Percentiles rank a stretch among this genome's conserved stretches.
phyloP scores from a whole-genome alignment of 768 basidiomycete genomes.

The Suillus americanus region DNA sequence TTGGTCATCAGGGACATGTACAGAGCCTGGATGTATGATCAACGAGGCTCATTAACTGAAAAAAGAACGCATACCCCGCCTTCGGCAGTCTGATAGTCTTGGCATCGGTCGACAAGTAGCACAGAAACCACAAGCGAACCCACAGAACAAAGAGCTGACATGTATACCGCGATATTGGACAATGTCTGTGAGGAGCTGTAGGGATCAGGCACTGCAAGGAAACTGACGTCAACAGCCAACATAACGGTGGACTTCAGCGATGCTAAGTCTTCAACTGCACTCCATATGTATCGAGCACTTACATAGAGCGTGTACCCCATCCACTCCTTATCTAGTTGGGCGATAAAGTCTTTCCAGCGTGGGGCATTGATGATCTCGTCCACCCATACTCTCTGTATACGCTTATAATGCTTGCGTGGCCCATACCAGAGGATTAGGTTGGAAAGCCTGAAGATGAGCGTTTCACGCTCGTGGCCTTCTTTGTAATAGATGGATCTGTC shows the following conservation, averaged over 20 bases:
- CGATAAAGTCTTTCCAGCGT: conserved; percentile 43
- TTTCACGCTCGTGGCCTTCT: conserved; percentile 18
- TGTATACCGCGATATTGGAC: conserved; percentile 33
- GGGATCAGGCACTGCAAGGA: conserved; percentile 44
- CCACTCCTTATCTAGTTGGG: conserved; percentile 46
- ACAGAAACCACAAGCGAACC: conserved; percentile 36
- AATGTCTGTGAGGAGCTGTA: conserved; percentile 9
- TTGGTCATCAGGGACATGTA: conserved; percentile 23
- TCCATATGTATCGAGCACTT: not conserved
- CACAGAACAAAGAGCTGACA: conserved; percentile 36
- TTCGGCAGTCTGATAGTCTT: conserved; percentile 15
- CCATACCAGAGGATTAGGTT: conserved; percentile 45
- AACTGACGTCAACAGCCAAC: conserved; percentile 53
- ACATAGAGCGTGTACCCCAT: conserved; percentile 49
- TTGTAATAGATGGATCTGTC: conserved; percentile 25
- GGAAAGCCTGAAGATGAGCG: conserved; percentile 35
- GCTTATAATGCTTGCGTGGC: conserved; percentile 42
- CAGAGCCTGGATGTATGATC: conserved; percentile 12
- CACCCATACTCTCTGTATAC: conserved; percentile 43
- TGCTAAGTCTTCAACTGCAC: not conserved
- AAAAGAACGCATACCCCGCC: conserved; percentile 19
- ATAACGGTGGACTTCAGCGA: conserved; percentile 46
- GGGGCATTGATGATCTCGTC: conserved; percentile 40
- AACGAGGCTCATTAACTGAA: conserved; percentile 8
- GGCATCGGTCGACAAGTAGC: conserved; percentile 36